These are phyloP conservation scores for Teratosphaeria destructans DNA, from an alignment of 2,329 filamentous ascomycete genomes.

Conservation along the genomic window DNA sequence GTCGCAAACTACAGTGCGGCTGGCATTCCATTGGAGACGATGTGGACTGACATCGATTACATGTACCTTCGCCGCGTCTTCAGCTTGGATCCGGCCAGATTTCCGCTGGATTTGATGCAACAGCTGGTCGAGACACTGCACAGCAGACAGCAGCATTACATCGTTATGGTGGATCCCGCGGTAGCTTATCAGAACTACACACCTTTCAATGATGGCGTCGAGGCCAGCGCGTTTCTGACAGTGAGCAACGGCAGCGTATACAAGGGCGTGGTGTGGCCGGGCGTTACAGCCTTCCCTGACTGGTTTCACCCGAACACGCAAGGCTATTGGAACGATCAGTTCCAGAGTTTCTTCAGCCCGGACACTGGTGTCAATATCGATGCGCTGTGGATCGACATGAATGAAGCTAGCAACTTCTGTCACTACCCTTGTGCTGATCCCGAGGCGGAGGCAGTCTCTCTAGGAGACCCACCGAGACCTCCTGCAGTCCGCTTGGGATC, in stretches of 20 bases:
- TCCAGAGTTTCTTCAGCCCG: constrained; percentile 53
- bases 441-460: constrained; percentile 25
- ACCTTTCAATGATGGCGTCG: constrained; percentile 52
- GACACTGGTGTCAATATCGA: constrained; percentile 63
- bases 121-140: constrained; percentile 51
- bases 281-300: constrained; percentile 43
- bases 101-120: constrained; percentile 51
- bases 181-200: constrained; percentile 39
- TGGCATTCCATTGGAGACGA: constrained; percentile 58
- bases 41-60: constrained; percentile 32
- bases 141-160: constrained; percentile 24
- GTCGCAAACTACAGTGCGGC: constrained; percentile 55
- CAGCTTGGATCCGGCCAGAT: constrained; percentile 54
- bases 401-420: constrained; percentile 48
- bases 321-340: constrained; percentile 60
- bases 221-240: constrained; percentile 46
- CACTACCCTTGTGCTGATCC: constrained; percentile 31
- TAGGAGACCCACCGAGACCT: constrained; percentile 49
- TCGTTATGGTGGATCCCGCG: constrained; percentile 64
- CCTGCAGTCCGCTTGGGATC: constrained; percentile 50
- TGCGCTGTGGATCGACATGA: constrained; percentile 61
- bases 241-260: constrained; percentile 44
- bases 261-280: constrained; percentile 66
- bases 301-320: constrained; percentile 61
- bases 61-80: constrained; percentile 46